Percentiles rank a stretch among this genome's conserved stretches.
These are phyloP conservation scores for Galerina marginata DNA, from an alignment of 768 basidiomycete genomes.

Conservation along the genomic window DNA sequence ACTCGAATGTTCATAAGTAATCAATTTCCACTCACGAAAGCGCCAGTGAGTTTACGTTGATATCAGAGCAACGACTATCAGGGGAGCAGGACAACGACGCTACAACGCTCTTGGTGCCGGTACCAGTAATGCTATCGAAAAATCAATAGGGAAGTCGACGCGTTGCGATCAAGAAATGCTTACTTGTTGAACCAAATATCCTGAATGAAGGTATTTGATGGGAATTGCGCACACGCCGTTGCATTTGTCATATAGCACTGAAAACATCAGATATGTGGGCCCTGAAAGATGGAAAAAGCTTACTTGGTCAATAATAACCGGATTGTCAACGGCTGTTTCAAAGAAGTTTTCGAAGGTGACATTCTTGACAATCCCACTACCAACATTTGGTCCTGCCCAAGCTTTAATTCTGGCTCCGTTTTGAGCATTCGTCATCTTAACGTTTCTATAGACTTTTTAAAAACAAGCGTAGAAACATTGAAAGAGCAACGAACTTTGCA, in stretches of 20 bases:
- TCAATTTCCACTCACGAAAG: slow-evolving; percentile 43
- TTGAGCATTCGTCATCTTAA: slow-evolving; percentile 64
- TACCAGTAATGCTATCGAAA: slow-evolving; percentile 56
- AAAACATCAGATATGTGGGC: neutral
- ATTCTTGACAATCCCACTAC: slow-evolving; percentile 62
- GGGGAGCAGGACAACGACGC: slow-evolving; percentile 63
- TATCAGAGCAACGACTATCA: slow-evolving; percentile 52
- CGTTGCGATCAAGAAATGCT: neutral
- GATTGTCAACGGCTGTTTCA: slow-evolving; percentile 61
- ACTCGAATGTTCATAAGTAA: neutral
- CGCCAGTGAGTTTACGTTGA: slow-evolving; percentile 51
- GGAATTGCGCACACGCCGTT: slow-evolving; percentile 55
- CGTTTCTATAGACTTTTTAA: slow-evolving; percentile 40
- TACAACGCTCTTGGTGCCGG: slow-evolving; percentile 57
- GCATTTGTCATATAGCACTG: slow-evolving; percentile 57
- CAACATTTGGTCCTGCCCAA: slow-evolving; percentile 64
- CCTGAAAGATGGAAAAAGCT: neutral
- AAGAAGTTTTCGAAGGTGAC: slow-evolving; percentile 58
- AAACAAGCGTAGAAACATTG: neutral
- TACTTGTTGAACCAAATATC: slow-evolving; percentile 63
- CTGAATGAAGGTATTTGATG: slow-evolving; percentile 59
- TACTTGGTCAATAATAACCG: slow-evolving; percentile 50
- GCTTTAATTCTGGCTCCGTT: slow-evolving; percentile 76
- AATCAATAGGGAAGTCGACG: neutral
- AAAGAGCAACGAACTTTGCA: slow-evolving; percentile 39